These are phyloP conservation scores for Acacia melanoxylon DNA, from an alignment of 306 rosid species.

Conservation along the genomic window DNA sequence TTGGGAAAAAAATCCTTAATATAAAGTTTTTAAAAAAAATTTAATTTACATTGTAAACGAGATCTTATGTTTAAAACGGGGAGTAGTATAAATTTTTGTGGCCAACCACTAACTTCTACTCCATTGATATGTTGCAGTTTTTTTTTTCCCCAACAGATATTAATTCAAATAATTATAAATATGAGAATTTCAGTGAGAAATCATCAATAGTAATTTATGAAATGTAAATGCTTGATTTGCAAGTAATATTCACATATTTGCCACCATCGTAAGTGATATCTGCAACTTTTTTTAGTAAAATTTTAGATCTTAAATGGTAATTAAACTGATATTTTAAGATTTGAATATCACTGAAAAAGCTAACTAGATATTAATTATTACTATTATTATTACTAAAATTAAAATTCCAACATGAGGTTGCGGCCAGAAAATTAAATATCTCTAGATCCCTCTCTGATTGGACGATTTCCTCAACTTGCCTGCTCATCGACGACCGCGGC, in stretches of 20 bases:
- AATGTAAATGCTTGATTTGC: background rate
- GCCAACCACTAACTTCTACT: too few species aligned
- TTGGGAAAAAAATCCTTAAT: too few species aligned
- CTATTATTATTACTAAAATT: background rate
- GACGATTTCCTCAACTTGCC: slow-evolving; percentile 28
- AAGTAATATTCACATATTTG: background rate
- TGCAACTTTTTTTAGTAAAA: too few species aligned
- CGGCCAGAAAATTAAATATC: background rate
- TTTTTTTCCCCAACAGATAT: too few species aligned
- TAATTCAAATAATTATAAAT: too few species aligned
- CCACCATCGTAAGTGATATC: background rate
- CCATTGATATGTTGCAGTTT: too few species aligned
- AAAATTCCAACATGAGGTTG: background rate
- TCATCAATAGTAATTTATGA: background rate
- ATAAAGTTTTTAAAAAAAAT: too few species aligned
- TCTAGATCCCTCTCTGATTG: background rate
- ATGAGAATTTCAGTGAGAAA: background rate
- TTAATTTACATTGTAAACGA: too few species aligned
- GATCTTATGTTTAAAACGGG: too few species aligned
- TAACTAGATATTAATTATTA: background rate
- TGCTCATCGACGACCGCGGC: slow-evolving; percentile 31
- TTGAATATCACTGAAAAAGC: background rate
- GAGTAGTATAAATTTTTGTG: too few species aligned
- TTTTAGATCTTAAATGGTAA: background rate
- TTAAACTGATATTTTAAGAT: background rate